phyloP scores from a whole-genome alignment of 306 rosid species.

The Cicer cuneatum region DNA sequence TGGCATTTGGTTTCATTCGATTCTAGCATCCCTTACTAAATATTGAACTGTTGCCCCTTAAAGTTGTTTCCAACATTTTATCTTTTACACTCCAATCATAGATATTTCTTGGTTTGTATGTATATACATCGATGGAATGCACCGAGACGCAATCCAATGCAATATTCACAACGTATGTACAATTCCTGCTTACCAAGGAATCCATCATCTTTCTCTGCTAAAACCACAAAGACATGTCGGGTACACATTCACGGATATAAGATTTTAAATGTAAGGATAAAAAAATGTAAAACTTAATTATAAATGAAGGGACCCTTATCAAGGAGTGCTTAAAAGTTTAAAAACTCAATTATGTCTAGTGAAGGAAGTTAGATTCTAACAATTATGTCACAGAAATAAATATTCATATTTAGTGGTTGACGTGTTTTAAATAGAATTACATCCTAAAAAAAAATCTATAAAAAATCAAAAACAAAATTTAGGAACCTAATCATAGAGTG shows the following conservation, averaged over 20 bases:
- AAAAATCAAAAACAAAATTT: too few species aligned
- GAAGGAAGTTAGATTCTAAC: too few species aligned
- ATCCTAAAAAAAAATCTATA: too few species aligned
- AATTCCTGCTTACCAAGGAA: neutral
- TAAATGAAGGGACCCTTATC: too few species aligned
- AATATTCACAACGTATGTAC: conserved; percentile 41
- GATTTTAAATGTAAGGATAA: neutral
- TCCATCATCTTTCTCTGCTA: neutral
- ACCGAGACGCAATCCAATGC: conserved; percentile 49
- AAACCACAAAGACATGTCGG: too few species aligned
- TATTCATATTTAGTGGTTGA: too few species aligned
- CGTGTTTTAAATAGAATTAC: too few species aligned
- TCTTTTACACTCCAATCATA: conserved; percentile 12
- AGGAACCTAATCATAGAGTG: too few species aligned
- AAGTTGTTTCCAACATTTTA: neutral
- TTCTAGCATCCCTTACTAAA: neutral
- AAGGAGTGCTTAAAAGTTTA: too few species aligned
- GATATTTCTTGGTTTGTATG: neutral
- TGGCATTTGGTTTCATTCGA: neutral
- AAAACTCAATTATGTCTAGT: too few species aligned
- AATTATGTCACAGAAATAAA: too few species aligned
- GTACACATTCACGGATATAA: neutral
- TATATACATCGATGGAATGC: conserved; percentile 32
- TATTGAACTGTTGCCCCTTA: neutral
- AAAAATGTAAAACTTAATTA: too few species aligned